A percentile compares a stretch with the other conserved stretches of the same genome.
Conservation (phyloP, 768 basidiomycete species). For the Mrakia frigida region DNA sequence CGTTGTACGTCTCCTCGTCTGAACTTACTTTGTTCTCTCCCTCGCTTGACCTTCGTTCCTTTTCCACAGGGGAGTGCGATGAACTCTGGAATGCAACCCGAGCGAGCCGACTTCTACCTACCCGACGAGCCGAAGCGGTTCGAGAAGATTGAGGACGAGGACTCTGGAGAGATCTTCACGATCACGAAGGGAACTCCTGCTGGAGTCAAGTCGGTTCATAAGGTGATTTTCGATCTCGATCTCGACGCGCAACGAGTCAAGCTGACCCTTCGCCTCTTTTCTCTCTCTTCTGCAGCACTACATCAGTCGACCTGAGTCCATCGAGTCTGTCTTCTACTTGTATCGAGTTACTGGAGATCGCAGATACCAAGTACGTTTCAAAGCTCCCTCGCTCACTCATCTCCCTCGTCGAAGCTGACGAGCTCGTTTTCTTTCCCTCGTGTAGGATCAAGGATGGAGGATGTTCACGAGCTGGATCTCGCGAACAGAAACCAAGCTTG, state of each 20-base stretch:
- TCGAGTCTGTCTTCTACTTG: constrained; percentile 32
- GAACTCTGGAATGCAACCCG: constrained; percentile 22
- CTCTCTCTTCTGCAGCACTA: constrained; percentile 10
- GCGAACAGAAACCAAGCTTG: neutral
- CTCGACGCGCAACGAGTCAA: no score
- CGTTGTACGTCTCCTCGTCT: neutral
- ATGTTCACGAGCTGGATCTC: constrained; percentile 29
- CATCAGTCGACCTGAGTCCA: constrained; percentile 13
- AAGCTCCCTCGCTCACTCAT: no score
- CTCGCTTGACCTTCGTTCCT: no score
- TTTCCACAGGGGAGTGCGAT: neutral
- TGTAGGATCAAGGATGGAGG: constrained; percentile 30
- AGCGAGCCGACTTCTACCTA: constrained; percentile 24
- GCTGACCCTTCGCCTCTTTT: no score
- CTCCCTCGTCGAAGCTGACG: neutral
- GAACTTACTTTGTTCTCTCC: no score
- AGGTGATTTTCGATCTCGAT: no score
- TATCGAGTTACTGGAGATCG: constrained; percentile 30
- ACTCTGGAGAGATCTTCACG: constrained; percentile 6
- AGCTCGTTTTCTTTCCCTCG: neutral
- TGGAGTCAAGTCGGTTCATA: constrained; percentile 28
- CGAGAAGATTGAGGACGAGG: constrained; percentile 22
- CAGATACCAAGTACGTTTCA: constrained; percentile 29
- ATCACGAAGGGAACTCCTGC: constrained; percentile 15
- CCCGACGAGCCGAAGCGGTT: neutral